phyloP scores from a whole-genome alignment of 371 early-diverging fungal genomes.

The Circinella minor region DNA sequence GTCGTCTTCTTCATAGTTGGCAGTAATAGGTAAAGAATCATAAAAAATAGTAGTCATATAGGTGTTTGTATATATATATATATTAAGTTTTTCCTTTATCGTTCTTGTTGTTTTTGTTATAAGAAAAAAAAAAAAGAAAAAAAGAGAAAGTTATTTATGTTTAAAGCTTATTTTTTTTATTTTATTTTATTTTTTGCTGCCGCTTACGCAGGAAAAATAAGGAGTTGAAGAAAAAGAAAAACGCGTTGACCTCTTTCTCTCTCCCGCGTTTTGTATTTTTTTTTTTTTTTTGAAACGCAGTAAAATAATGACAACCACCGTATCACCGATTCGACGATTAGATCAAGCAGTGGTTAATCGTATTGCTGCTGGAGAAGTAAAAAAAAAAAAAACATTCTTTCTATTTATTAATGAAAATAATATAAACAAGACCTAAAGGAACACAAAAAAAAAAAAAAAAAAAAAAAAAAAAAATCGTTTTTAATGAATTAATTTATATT shows the following conservation, averaged over 20 bases:
- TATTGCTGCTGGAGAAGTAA: conserved; percentile 96
- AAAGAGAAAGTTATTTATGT: too few species aligned
- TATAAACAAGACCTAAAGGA: not conserved
- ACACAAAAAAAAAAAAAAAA: too few species aligned
- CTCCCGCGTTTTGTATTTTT: too few species aligned
- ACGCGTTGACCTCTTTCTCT: not conserved
- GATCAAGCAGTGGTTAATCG: conserved; percentile 87
- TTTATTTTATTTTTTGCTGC: too few species aligned
- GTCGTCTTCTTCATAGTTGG: not conserved
- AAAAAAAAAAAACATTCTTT: too few species aligned
- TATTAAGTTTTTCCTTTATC: too few species aligned
- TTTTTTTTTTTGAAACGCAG: too few species aligned
- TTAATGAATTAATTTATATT: not conserved
- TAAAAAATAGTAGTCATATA: not conserved
- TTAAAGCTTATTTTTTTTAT: too few species aligned
- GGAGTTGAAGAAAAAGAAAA: not conserved
- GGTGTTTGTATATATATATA: too few species aligned
- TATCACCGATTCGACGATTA: conserved; percentile 63
- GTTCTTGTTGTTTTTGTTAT: too few species aligned
- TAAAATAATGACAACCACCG: not conserved
- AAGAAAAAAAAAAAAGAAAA: too few species aligned
- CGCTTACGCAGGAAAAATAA: not conserved
- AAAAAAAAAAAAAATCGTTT: too few species aligned
- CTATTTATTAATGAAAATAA: not conserved
- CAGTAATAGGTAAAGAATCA: not conserved